Percentiles rank a stretch among this genome's conserved stretches.
These are phyloP conservation scores for Akanthomyces muscarius DNA, from an alignment of 2,329 filamentous ascomycete species.

Conservation along the genomic window DNA sequence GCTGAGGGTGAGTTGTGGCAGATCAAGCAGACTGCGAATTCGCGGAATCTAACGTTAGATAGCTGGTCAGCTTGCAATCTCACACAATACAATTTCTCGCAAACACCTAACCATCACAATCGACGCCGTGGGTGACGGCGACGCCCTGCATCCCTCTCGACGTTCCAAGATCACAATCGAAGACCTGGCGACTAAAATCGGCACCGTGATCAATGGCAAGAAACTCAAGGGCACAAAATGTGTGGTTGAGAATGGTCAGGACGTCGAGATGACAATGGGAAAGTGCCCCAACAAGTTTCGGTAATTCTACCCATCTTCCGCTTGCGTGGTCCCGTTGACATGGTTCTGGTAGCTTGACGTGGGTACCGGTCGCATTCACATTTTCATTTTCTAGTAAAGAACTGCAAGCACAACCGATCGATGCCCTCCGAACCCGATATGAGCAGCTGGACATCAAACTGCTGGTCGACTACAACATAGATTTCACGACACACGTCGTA, in stretches of 20 bases:
- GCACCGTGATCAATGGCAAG: slow-evolving; percentile 72
- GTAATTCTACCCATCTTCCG: slow-evolving; percentile 32
- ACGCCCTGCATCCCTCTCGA: slow-evolving; percentile 60
- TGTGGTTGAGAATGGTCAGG: slow-evolving; percentile 47
- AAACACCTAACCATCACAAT: slow-evolving; percentile 82
- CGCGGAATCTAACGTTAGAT: not conserved
- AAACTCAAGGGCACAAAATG: slow-evolving; percentile 61
- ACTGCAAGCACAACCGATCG: slow-evolving; percentile 61
- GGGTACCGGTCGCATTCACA: slow-evolving; percentile 76
- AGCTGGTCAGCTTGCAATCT: slow-evolving; percentile 67
- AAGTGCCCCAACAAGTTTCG: slow-evolving; percentile 61
- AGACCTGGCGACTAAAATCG: slow-evolving; percentile 79
- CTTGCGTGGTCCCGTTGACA: not conserved
- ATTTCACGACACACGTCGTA: slow-evolving; percentile 79
- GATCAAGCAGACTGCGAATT: not conserved
- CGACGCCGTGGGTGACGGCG: slow-evolving; percentile 57
- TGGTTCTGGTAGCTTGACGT: slow-evolving; percentile 57
- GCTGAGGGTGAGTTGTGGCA: slow-evolving; percentile 51
- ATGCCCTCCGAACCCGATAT: slow-evolving; percentile 59
- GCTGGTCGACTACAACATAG: slow-evolving; percentile 64
- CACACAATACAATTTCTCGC: slow-evolving; percentile 79
- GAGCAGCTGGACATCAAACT: slow-evolving; percentile 90
- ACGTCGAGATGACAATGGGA: slow-evolving; percentile 68
- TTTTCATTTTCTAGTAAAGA: slow-evolving; percentile 74
- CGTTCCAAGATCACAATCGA: slow-evolving; percentile 69